These are phyloP conservation scores for Clitoria ternatea DNA, from an alignment of 306 rosid genomes.

Conservation along the genomic window DNA sequence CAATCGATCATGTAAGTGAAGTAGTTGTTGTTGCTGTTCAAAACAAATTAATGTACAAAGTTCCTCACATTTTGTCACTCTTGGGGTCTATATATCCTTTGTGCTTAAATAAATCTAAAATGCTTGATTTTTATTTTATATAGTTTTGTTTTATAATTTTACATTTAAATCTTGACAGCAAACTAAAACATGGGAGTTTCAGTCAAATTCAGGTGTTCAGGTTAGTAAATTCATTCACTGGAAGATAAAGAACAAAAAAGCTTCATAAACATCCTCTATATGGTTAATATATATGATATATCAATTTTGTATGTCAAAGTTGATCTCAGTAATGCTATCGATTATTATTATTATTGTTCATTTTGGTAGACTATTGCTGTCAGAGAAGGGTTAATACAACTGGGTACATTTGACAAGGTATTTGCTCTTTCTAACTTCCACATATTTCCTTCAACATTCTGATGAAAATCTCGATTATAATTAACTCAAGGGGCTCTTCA, in stretches of 20 bases:
- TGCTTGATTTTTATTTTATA: background rate
- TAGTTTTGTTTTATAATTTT: background rate
- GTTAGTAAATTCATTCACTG: constrained; percentile 38
- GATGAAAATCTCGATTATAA: background rate
- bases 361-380: constrained; percentile 68
- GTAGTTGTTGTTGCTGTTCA: background rate
- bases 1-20: constrained; percentile 62
- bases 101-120: background rate
- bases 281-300: background rate
- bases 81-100: background rate
- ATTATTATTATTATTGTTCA: background rate
- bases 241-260: background rate
- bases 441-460: constrained; percentile 2
- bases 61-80: background rate
- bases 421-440: background rate
- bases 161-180: constrained; percentile 48
- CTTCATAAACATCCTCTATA: background rate
- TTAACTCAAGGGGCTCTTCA: constrained; percentile 23
- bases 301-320: background rate
- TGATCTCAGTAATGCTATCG: background rate
- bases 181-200: constrained; percentile 84
- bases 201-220: constrained; percentile 86
- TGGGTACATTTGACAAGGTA: constrained; percentile 81
- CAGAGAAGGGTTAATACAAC: constrained; percentile 82
- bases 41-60: background rate